Evolutionary conservation across 352 stramenopile species (phyloP).

Genomic region (Blastocystis sp.): DNA sequence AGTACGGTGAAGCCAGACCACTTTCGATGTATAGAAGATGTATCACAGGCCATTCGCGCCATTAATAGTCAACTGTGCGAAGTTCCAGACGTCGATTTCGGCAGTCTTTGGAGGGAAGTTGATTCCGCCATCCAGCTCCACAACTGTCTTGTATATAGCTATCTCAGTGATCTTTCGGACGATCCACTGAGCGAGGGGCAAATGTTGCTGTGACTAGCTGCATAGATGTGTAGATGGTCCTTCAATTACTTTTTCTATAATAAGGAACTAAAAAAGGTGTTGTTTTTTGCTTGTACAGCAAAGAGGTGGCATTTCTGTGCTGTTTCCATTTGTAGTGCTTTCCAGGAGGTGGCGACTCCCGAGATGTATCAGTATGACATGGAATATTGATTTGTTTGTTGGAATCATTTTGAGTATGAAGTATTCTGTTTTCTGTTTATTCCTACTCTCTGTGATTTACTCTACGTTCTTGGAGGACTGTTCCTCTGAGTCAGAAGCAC

Average conservation of each 20-base stretch:
- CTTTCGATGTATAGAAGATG: conserved; percentile 6
- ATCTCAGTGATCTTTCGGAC: conserved; percentile 80
- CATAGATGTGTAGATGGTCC: conserved; percentile 70
- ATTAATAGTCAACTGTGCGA: conserved; percentile 53
- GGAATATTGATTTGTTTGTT: conserved; percentile 30
- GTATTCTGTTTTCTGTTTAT: neutral
- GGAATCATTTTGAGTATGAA: neutral
- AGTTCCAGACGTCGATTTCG: conserved; percentile 39
- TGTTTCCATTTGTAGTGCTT: neutral
- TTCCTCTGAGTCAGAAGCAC: neutral
- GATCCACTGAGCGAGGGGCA: conserved; percentile 80
- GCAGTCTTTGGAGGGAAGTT: conserved; percentile 67
- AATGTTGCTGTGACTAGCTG: conserved; percentile 67
- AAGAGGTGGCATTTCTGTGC: conserved; percentile 68
- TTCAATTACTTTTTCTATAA: conserved; percentile 88
- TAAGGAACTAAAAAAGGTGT: conserved; percentile 80
- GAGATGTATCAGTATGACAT: neutral
- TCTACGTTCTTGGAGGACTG: neutral
- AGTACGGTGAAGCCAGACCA: conserved; percentile 40
- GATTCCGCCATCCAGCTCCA: conserved; percentile 75
- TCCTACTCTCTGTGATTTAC: neutral
- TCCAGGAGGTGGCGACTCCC: neutral
- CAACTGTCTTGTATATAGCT: conserved; percentile 82
- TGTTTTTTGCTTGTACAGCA: conserved; percentile 83
- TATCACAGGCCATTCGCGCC: neutral